These are phyloP conservation scores for Aspergillus leporis DNA, from an alignment of 495 filamentous ascomycete species.

Conservation along the genomic window DNA sequence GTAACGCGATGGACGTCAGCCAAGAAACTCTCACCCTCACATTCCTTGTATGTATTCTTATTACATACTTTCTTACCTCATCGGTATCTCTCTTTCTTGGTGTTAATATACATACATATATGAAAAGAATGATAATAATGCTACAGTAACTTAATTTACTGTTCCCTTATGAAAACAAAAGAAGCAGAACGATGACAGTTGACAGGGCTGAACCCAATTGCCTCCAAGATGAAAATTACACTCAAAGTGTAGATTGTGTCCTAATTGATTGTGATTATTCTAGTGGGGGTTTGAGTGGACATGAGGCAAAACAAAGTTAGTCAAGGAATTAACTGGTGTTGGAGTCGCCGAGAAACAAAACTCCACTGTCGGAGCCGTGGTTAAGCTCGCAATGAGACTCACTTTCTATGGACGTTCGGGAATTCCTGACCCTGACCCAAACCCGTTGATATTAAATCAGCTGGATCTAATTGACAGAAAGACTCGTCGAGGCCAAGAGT, in stretches of 20 bases:
- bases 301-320: background rate
- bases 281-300: background rate
- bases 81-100: background rate
- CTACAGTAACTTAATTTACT: no score
- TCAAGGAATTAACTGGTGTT: background rate
- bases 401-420: background rate
- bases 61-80: background rate
- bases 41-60: background rate
- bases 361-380: slow-evolving; percentile 1
- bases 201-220: slow-evolving; percentile 1
- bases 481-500: background rate
- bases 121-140: no score
- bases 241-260: background rate
- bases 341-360: background rate
- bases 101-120: no score
- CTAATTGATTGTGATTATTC: background rate
- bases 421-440: slow-evolving; percentile 1
- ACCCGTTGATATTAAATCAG: background rate
- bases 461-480: background rate
- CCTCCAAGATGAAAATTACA: background rate
- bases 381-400: background rate
- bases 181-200: background rate
- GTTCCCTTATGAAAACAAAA: no score
- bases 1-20: slow-evolving; percentile 30
- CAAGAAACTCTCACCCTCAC: slow-evolving; percentile 16